Base-by-base conservation (phyloP, 768 basidiomycete species). In the Amanita rubescens region DNA sequence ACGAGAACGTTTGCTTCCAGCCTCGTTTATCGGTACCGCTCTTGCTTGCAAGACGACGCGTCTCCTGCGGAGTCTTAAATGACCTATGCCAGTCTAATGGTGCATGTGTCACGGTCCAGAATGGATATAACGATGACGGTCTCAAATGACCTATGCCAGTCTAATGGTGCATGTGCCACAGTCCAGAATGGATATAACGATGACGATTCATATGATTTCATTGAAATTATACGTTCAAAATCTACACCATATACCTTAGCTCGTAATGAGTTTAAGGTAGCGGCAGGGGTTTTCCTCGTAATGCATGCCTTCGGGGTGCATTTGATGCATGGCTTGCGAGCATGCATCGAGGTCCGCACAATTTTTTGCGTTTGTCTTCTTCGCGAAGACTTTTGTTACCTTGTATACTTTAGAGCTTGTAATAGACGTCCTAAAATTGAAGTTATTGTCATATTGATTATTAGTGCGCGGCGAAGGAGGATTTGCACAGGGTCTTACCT, bases 301-400 rank as follows among this genome's bases (percentile, higher is more conserved):
- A n/a, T n/a, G n/a, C n/a, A 51, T 41, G 37, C 10, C 37, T 38
- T 50, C n/a, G n/a, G n/a, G n/a, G 19, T 2, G 49, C 37, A 50
- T 38, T 17, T 14, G 33, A 38, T 32, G 15, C 46, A 17, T 47
- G 46, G 33, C 46, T 34, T 27, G 32, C 46, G 46, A 32, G 46
- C 33, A 10, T 44, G 30, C 11, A 30, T 47, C n/a, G 5, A 20
- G 39, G 24, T 38, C 62, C 59, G 67, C 66, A 59, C 53, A 70
- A 69, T 69, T 67, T 70, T 69, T 71, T 57, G 55, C 34, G 41
- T n/a, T 7, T 51, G 43, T 65, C 66, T 66, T 69, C 67, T 66
- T 72, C 61, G 65, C 48, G 69, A 67, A 65, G 65, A 63, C 34
- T 47, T 43, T 48, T 48, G 19, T 19, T 37, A 38, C 34, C n/a